A percentile compares a stretch with the other conserved stretches of the same genome.
Evolutionary conservation across 805 yeast species (phyloP).

Genomic region (Zygoascus tannicola): DNA sequence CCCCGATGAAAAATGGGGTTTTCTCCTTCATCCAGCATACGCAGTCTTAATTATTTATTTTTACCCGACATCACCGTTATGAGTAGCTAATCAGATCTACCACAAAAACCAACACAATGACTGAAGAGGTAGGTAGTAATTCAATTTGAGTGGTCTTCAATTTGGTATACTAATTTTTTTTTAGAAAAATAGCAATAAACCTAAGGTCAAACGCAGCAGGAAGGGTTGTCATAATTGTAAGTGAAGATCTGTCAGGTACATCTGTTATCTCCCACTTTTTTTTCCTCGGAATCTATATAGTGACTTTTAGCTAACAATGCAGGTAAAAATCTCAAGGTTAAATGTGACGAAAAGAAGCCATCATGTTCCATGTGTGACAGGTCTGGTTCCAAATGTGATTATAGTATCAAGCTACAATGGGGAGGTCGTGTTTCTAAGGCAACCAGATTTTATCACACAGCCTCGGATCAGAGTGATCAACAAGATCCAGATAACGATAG

Average conservation of each 20-base stretch:
- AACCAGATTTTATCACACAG: constrained; percentile 17
- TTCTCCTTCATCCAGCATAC: no score
- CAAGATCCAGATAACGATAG: no score
- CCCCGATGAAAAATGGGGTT: no score
- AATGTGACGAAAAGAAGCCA: constrained; percentile 65
- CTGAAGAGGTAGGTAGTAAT: constrained; percentile 1
- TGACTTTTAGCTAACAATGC: constrained; percentile 2
- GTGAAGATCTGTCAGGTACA: not conserved
- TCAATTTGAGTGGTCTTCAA: no score
- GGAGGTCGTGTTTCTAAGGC: constrained; percentile 62
- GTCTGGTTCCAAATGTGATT: constrained; percentile 44
- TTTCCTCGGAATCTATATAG: not conserved
- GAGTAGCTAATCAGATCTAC: no score
- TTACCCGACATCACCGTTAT: no score
- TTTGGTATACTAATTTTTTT: no score
- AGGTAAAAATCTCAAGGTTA: constrained; percentile 27
- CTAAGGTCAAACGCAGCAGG: constrained; percentile 14
- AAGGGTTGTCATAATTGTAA: constrained; percentile 23
- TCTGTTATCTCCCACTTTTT: no score
- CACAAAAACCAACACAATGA: not conserved
- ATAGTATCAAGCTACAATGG: constrained; percentile 56
- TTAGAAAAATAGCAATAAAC: not conserved
- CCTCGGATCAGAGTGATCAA: no score
- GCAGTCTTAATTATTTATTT: no score
- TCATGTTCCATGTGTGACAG: constrained; percentile 48